Conservation (phyloP, 257 asterid species). For the Paraleonurus japonicus region DNA sequence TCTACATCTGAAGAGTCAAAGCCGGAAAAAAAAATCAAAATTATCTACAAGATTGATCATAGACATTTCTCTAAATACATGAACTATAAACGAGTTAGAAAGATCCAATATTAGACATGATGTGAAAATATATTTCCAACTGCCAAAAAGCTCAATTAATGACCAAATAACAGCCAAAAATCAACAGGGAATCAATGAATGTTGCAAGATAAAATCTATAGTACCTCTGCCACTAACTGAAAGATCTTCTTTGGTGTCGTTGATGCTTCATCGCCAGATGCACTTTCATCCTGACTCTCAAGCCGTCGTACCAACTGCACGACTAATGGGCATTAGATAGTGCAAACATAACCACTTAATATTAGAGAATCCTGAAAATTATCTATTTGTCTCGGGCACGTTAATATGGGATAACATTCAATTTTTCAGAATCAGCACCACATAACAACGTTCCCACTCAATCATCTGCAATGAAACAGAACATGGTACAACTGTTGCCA, state of each 20-base stretch:
- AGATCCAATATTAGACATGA: conserved; percentile 9
- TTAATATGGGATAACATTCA: not conserved
- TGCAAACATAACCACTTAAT: conserved; percentile 17
- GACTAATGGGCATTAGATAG: conserved; percentile 21
- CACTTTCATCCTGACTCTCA: conserved; percentile 66
- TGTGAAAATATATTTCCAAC: conserved; percentile 6
- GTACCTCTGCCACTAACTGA: conserved; percentile 80
- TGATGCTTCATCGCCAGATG: conserved; percentile 61
- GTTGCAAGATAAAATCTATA: conserved; percentile 9
- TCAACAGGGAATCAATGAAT: conserved; percentile 7
- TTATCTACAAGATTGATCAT: conserved; percentile 4
- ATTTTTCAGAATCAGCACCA: not conserved
- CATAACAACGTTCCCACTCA: not conserved
- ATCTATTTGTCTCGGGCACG: not conserved
- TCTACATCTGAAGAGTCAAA: not conserved
- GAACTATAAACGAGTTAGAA: conserved; percentile 7
- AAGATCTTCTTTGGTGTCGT: conserved; percentile 79
- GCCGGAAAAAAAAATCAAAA: not conserved
- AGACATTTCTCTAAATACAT: not conserved
- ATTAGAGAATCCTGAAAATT: not conserved
- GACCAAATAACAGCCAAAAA: conserved; percentile 17
- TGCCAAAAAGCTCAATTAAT: conserved; percentile 16
- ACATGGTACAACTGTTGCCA: not conserved
- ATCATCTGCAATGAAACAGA: not conserved
- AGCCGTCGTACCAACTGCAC: conserved; percentile 83